phyloP scores from a whole-genome alignment of 495 filamentous ascomycete genomes.

The Astrocystis sublimbata region DNA sequence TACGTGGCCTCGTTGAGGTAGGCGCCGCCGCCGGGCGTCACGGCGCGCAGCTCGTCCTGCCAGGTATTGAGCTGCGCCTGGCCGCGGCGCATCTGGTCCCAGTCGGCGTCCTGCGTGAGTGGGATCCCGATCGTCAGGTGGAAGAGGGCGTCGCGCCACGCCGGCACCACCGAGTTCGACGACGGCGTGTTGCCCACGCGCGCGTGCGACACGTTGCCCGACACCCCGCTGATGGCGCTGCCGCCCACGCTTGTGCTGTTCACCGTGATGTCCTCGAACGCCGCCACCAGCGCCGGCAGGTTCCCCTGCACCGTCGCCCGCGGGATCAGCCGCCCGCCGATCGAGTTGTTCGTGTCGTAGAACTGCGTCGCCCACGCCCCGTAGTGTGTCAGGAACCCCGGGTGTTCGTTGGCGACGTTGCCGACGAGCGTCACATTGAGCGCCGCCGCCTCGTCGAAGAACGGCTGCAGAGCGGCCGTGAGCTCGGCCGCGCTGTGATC shows the following conservation, averaged over 20 bases:
- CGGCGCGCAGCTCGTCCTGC: not conserved
- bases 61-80: not conserved
- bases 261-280: conserved; percentile 40
- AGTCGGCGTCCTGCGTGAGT: not conserved
- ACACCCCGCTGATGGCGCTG: conserved; percentile 21
- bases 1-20: not conserved
- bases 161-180: conserved; percentile 46
- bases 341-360: not conserved
- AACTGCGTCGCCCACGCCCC: not conserved
- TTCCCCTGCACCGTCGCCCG: conserved; percentile 38
- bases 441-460: not conserved
- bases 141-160: conserved; percentile 53
- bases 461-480: not conserved
- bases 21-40: not conserved
- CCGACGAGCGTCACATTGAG: not conserved
- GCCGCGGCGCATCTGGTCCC: not conserved
- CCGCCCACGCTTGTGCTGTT: not conserved
- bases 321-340: conserved; percentile 56
- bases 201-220: conserved; percentile 30
- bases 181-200: not conserved
- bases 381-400: not conserved
- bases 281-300: conserved; percentile 29
- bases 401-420: not conserved
- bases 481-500: not conserved
- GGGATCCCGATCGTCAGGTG: not conserved